These are phyloP conservation scores for Candida incommunis DNA, from an alignment of 805 yeast species.

Conservation along the genomic window DNA sequence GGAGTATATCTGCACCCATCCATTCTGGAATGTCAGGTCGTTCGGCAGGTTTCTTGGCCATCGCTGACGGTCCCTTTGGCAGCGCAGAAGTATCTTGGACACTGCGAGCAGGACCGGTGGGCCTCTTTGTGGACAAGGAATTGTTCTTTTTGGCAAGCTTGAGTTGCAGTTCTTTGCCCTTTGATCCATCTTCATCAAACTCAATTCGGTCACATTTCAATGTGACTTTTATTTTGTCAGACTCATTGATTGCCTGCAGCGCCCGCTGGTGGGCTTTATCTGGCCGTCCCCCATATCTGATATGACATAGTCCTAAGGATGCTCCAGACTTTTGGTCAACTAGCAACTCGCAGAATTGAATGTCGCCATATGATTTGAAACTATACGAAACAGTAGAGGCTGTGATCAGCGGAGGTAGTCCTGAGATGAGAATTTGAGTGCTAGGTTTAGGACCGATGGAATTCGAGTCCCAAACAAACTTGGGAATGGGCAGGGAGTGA, in stretches of 20 bases:
- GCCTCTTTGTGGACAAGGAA: not conserved
- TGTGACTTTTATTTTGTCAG: slow-evolving; percentile 35
- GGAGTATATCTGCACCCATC: not conserved
- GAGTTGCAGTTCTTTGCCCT: slow-evolving; percentile 7
- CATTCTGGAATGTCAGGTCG: not conserved
- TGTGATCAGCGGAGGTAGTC: slow-evolving; percentile 25
- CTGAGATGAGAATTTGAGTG: not conserved
- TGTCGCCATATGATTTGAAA: slow-evolving; percentile 47
- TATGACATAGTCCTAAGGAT: slow-evolving; percentile 57
- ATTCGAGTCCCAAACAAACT: not conserved
- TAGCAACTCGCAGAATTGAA: slow-evolving; percentile 42
- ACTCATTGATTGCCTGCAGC: slow-evolving; percentile 27
- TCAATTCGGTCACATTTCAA: slow-evolving; percentile 29
- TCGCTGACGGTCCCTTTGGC: not conserved
- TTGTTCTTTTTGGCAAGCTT: slow-evolving; percentile 4
- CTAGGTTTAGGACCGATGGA: not conserved
- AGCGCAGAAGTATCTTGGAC: not conserved
- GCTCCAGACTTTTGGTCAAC: slow-evolving; percentile 65
- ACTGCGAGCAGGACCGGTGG: not conserved
- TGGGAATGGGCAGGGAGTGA: not conserved
- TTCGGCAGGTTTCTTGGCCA: not conserved
- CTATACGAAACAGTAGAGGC: slow-evolving; percentile 24
- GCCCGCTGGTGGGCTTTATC: slow-evolving; percentile 35
- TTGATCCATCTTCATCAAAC: slow-evolving; percentile 21
- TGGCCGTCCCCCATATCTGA: slow-evolving; percentile 41